Conservation (phyloP, 495 filamentous ascomycete species). For the Neurospora sp. region DNA sequence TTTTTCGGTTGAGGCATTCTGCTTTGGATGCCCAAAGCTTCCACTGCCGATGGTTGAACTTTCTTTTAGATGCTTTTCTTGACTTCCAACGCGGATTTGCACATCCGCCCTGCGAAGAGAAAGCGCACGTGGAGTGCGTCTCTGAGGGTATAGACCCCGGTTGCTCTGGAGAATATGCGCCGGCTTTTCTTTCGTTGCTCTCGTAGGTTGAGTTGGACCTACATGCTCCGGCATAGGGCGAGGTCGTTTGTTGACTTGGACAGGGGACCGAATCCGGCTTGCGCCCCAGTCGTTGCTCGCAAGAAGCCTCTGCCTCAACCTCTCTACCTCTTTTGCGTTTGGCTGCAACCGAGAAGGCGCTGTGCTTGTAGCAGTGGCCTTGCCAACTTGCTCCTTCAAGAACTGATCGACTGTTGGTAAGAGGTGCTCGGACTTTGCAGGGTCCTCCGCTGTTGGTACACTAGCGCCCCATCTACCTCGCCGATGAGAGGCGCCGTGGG, state of each 20-base stretch:
- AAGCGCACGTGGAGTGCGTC: not conserved
- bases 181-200: not conserved
- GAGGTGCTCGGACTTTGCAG: not conserved
- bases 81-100: slow-evolving; percentile 29
- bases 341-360: not conserved
- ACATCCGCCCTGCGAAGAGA: slow-evolving; percentile 10
- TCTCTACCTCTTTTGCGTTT: slow-evolving; percentile 5
- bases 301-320: slow-evolving; percentile 13
- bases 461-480: not conserved
- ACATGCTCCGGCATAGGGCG: not conserved
- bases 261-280: not conserved
- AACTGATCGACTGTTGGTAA: slow-evolving; percentile 12
- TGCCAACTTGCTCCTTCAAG: slow-evolving; percentile 4
- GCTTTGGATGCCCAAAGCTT: not conserved
- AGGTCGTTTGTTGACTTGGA: not conserved
- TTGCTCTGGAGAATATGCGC: slow-evolving; percentile 2
- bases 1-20: not conserved
- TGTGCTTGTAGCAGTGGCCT: not conserved
- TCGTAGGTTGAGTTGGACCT: not conserved
- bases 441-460: not conserved
- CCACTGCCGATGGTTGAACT: slow-evolving; percentile 6
- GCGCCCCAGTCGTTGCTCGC: slow-evolving; percentile 13
- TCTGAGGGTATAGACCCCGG: not conserved
- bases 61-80: slow-evolving; percentile 20
- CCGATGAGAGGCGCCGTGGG: not conserved